A percentile compares a stretch with the other conserved stretches of the same genome.
Evolutionary conservation across 345 rosid genomes (phyloP).

Genomic region (Sonneratia caseolaris): DNA sequence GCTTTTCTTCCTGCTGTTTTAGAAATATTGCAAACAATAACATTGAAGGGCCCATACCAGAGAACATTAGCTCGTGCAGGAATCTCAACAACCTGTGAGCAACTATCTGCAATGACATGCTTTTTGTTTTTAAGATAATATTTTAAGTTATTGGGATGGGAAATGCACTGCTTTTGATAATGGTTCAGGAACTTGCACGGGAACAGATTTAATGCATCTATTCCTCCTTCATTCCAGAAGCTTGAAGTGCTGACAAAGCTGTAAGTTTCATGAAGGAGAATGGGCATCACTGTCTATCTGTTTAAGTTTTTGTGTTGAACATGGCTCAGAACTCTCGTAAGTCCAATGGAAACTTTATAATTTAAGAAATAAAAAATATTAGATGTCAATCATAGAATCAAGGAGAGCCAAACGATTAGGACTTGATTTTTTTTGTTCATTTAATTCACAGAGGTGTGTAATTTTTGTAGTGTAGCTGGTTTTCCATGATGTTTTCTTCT

Average conservation of each 20-base stretch:
- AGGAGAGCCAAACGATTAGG: neutral
- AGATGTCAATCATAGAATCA: neutral
- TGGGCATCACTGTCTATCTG: too few species aligned
- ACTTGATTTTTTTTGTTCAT: too few species aligned
- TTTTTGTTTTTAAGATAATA: neutral
- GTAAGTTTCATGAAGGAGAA: constrained; percentile 35
- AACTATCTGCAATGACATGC: neutral
- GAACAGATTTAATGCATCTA: constrained; percentile 66
- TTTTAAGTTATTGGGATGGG: neutral
- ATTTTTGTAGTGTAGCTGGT: neutral
- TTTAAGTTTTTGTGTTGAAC: too few species aligned
- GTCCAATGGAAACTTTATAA: too few species aligned
- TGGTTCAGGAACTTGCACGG: constrained; percentile 72
- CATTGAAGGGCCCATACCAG: constrained; percentile 83
- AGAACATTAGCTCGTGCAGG: constrained; percentile 73
- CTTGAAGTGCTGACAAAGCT: constrained; percentile 88
- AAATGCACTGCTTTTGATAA: neutral
- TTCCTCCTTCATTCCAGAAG: constrained; percentile 66
- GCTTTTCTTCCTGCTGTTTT: neutral
- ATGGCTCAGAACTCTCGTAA: too few species aligned
- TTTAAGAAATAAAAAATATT: too few species aligned
- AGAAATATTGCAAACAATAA: constrained; percentile 84
- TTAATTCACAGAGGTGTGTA: neutral
- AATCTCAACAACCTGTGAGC: constrained; percentile 88
- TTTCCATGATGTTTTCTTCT: neutral